These are phyloP conservation scores for Globisporangium uncinulatum DNA, from an alignment of 352 stramenopile genomes.

Conservation along the genomic window DNA sequence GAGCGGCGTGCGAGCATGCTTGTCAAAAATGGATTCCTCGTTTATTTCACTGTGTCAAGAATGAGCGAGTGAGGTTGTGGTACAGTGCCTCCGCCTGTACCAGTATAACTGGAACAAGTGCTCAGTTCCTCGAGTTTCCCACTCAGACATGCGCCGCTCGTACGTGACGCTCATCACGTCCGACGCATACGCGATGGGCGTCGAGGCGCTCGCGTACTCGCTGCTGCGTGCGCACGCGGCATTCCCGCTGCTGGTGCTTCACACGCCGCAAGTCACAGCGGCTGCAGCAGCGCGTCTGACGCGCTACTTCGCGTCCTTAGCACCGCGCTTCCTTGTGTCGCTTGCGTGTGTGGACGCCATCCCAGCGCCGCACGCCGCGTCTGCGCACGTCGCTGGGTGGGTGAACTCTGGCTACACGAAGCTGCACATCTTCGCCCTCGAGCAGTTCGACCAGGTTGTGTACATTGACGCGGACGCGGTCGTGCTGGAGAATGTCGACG, in stretches of 20 bases:
- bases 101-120: too few relatives aligned
- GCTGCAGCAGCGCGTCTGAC: conserved; percentile 14
- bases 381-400: conserved; percentile 28
- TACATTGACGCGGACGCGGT: conserved; percentile 85
- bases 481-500: conserved; percentile 64
- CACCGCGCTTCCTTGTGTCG: conserved; percentile 8
- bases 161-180: conserved; percentile 39
- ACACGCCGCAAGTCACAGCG: conserved; percentile 27
- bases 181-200: conserved; percentile 30
- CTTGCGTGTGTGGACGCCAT: conserved; percentile 23
- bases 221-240: conserved; percentile 11
- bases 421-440: conserved; percentile 47
- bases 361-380: conserved; percentile 11
- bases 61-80: too few relatives aligned
- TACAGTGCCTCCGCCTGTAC: too few relatives aligned
- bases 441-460: conserved; percentile 73
- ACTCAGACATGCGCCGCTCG: background rate
- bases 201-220: conserved; percentile 32
- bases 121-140: too few relatives aligned
- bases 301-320: conserved; percentile 16
- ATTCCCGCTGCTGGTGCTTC: conserved; percentile 24
- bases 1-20: too few relatives aligned
- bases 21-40: too few relatives aligned
- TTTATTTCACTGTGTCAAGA: too few relatives aligned
- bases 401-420: conserved; percentile 42